Percentiles rank a stretch among this genome's conserved stretches.
Conservation (phyloP, 257 asterid genomes). For the Primulina huaijiensis region DNA sequence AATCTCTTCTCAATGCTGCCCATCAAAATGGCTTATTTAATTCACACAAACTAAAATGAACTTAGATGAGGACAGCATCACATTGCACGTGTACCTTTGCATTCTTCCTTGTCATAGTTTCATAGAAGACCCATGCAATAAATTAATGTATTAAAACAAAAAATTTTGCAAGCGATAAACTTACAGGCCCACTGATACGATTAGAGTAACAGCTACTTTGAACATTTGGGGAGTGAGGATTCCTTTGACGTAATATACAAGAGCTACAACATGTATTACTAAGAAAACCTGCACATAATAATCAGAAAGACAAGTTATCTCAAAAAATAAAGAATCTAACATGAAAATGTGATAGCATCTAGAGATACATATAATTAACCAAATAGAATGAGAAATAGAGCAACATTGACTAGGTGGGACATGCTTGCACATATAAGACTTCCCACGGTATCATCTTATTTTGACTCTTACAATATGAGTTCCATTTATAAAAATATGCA, state of each 20-base stretch:
- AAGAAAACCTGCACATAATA: slow-evolving; percentile 71
- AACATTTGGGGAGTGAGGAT: slow-evolving; percentile 89
- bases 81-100: slow-evolving; percentile 11
- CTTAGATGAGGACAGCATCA: background rate
- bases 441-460: background rate
- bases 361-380: background rate
- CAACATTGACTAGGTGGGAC: slow-evolving; percentile 17
- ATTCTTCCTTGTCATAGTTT: slow-evolving; percentile 11
- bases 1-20: background rate
- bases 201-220: slow-evolving; percentile 94
- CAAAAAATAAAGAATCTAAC: slow-evolving; percentile 20
- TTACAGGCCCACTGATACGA: slow-evolving; percentile 85
- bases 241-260: slow-evolving; percentile 86
- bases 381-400: background rate
- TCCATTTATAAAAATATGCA: background rate
- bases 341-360: slow-evolving; percentile 2
- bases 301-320: slow-evolving; percentile 21
- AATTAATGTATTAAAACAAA: slow-evolving; percentile 2
- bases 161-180: slow-evolving; percentile 31
- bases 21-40: background rate
- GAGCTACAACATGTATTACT: slow-evolving; percentile 86
- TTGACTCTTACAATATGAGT: slow-evolving; percentile 11
- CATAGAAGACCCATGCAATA: background rate
- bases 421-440: background rate
- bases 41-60: slow-evolving; percentile 11